phyloP scores from a whole-genome alignment of 2,329 filamentous ascomycete species.

The Fusarium setosum region DNA sequence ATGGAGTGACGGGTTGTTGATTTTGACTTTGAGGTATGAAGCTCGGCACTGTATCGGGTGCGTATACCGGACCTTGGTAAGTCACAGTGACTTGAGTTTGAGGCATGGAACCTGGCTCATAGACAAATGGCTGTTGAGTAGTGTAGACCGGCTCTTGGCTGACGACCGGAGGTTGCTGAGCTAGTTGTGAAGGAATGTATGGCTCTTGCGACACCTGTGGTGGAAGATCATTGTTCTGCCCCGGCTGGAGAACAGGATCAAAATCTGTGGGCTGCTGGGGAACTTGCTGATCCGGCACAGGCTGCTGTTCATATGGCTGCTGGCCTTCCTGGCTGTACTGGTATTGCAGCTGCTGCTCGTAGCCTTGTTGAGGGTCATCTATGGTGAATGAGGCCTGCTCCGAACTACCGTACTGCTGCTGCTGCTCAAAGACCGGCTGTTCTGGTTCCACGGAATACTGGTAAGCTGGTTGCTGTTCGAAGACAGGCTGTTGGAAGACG shows the following conservation, averaged over 20 bases:
- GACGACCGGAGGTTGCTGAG: not conserved
- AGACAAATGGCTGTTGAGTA: constrained; percentile 3
- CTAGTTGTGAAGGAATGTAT: not conserved
- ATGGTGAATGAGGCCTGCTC: constrained; percentile 7
- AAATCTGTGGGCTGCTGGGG: not conserved
- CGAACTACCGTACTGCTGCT: constrained; percentile 5
- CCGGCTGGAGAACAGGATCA: not conserved
- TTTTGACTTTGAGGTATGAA: not conserved
- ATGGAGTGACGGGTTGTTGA: not conserved
- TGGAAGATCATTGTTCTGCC: constrained; percentile 6
- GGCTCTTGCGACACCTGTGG: not conserved
- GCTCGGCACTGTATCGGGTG: not conserved
- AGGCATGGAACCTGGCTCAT: constrained; percentile 4
- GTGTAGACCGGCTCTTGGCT: constrained; percentile 10
- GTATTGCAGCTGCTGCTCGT: constrained; percentile 5
- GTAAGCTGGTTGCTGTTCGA: constrained; percentile 14
- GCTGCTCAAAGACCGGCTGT: constrained; percentile 15
- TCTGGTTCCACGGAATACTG: constrained; percentile 9
- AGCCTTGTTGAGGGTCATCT: not conserved
- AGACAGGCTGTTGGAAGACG: constrained; percentile 17
- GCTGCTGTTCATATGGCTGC: constrained; percentile 18
- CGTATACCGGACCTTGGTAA: constrained; percentile 13
- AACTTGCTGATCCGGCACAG: constrained; percentile 10
- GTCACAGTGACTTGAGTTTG: constrained; percentile 18
- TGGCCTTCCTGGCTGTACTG: constrained; percentile 5